Evolutionary conservation across 371 early-diverging fungal species (phyloP).

Genomic region (Globomyces sp.): DNA sequence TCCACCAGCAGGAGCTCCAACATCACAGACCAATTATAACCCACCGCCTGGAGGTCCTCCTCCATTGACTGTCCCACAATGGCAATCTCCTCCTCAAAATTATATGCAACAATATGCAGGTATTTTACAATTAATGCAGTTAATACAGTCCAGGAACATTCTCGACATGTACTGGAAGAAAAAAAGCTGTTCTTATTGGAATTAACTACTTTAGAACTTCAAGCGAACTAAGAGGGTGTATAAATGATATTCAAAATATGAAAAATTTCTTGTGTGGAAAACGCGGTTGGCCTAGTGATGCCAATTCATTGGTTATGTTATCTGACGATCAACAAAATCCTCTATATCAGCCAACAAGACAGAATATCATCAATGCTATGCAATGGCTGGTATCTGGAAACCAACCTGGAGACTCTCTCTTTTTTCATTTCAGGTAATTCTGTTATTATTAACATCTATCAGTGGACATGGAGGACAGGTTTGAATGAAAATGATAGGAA

Average conservation of each 20-base stretch:
- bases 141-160: neutral
- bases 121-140: neutral
- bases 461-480: slow-evolving; percentile 78
- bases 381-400: slow-evolving; percentile 86
- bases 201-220: slow-evolving; percentile 83
- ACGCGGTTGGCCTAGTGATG: slow-evolving; percentile 58
- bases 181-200: slow-evolving; percentile 81
- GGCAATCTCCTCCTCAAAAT: slow-evolving; percentile 16
- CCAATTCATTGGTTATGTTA: slow-evolving; percentile 70
- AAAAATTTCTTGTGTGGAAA: slow-evolving; percentile 63
- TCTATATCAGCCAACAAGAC: slow-evolving; percentile 64
- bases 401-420: slow-evolving; percentile 75
- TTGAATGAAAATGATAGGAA: neutral
- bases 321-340: slow-evolving; percentile 77
- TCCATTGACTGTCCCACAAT: neutral
- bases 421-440: slow-evolving; percentile 59
- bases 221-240: slow-evolving; percentile 74
- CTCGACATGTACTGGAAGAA: slow-evolving; percentile 25
- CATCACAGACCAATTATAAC: neutral
- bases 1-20: neutral
- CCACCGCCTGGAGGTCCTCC: neutral
- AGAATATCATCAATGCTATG: slow-evolving; percentile 84
- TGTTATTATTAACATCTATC: slow-evolving; percentile 51
- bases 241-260: slow-evolving; percentile 89
- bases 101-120: slow-evolving; percentile 23